phyloP scores from a whole-genome alignment of 495 filamentous ascomycete species.

The Emericellopsis terricola region DNA sequence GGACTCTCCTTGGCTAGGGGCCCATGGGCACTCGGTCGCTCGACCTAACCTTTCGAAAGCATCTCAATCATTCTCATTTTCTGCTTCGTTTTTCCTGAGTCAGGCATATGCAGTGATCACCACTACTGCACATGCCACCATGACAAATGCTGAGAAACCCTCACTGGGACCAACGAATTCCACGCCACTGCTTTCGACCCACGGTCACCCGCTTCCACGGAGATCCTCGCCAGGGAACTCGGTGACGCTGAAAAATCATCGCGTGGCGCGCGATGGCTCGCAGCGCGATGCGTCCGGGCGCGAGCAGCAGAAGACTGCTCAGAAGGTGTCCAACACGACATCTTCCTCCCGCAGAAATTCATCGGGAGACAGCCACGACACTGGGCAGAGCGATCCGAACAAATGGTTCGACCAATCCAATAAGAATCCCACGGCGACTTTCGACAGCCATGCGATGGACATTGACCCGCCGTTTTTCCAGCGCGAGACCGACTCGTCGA shows the following conservation, averaged over 20 bases:
- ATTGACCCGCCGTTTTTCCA: constrained; percentile 38
- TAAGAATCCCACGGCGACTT: constrained; percentile 14
- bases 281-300: constrained; percentile 1
- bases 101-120: no score
- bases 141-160: no score
- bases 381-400: constrained; percentile 18
- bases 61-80: no score
- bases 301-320: background rate
- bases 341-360: constrained; percentile 15
- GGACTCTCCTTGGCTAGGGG: no score
- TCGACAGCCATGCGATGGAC: constrained; percentile 18
- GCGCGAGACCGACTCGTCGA: constrained; percentile 25
- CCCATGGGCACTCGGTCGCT: no score
- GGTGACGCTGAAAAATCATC: constrained; percentile 20
- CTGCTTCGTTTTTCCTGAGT: no score
- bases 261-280: constrained; percentile 16
- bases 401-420: constrained; percentile 31
- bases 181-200: constrained; percentile 12
- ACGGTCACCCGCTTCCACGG: constrained; percentile 16
- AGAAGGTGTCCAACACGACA: background rate
- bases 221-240: constrained; percentile 19
- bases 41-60: no score
- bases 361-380: constrained; percentile 22
- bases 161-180: no score
- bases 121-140: no score